Conservation (phyloP, 768 basidiomycete species). For the Pilatotrama ljubarskyi region DNA sequence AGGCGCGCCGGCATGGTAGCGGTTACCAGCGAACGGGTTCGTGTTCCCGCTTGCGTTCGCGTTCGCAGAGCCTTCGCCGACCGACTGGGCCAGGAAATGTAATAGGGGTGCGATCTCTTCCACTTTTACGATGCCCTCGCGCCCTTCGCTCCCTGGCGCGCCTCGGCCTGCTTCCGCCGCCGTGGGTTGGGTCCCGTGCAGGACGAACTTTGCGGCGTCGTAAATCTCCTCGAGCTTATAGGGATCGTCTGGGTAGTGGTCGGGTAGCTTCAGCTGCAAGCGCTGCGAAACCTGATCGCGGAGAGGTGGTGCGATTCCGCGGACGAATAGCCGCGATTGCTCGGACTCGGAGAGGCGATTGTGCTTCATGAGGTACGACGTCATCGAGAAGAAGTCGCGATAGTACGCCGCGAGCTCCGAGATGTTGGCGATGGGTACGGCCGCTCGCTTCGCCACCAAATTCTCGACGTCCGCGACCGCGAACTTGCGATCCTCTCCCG, state of each 20-base stretch:
- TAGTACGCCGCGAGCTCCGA: constrained; percentile 20
- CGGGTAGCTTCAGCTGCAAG: constrained; percentile 28
- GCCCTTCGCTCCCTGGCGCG: no score
- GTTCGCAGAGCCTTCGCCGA: neutral
- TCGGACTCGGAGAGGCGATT: constrained; percentile 22
- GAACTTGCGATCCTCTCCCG: constrained; percentile 19
- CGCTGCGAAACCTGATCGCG: constrained; percentile 7
- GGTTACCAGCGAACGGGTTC: neutral
- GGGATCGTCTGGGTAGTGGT: constrained; percentile 30
- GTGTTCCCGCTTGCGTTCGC: neutral
- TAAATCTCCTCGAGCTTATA: constrained; percentile 24
- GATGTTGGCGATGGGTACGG: neutral
- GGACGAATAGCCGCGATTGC: constrained; percentile 23
- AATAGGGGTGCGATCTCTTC: neutral
- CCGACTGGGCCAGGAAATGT: neutral
- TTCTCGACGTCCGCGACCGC: constrained; percentile 27
- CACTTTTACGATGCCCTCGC: neutral
- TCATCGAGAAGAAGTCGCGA: constrained; percentile 24
- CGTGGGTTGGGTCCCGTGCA: constrained; percentile 7
- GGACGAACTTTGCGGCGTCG: constrained; percentile 24
- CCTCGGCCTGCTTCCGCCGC: no score
- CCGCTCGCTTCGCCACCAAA: constrained; percentile 23
- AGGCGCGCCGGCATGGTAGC: neutral
- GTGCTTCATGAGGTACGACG: constrained; percentile 24
- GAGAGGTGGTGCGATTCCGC: constrained; percentile 14